Base-by-base conservation (phyloP, 495 filamentous ascomycete genomes). In the Lepraria neglecta region DNA sequence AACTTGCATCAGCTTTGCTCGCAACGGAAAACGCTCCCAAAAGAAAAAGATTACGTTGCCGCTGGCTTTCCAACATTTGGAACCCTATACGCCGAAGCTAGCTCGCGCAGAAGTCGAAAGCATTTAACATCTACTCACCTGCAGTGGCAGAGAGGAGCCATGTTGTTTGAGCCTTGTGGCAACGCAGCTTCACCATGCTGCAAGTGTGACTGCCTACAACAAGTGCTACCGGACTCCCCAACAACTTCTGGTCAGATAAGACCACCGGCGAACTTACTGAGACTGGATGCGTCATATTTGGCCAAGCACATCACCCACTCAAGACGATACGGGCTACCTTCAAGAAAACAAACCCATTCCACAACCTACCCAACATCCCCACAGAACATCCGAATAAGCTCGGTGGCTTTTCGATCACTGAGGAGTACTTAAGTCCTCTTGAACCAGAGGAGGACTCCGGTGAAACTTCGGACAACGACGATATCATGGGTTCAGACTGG, bases 81-180 rank as follows among this genome's bases (percentile, higher is more conserved):
- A 24, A 61, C 55, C 0, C 43, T 70, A 2, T 70, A 67, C 46
- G 48, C 64, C 28, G 56, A 65, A 0, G 69, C 69, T 24, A 67
- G 67, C 4, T 65, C 48, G 30, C 51, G 63, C 27, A 27, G 48
- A 1, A 46, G 40, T 33, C 55, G 54, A 1, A 56, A 55, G 12
- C 62, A 64, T 44, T 50, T 70, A 6, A 64, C 68, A 33, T 61
- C 59, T 33, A 61, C 52, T 0, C 48, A 61, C 0, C 46, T 69
- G 9, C 69, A 64, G 11, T 70, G 67, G 69, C 65, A 70, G 40
- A 58, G 50, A 56, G 67, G 67, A 43, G 65, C 67, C 11, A 35
- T 33, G 3, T 33, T 69, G 2, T 70, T 70, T 30, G 67, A 69
- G 12, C 4, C 19, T 9, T 70, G 69, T 45, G 11, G 4, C 33